These are phyloP conservation scores for Lipomyces mesembrius DNA, from an alignment of 805 yeast genomes.

Conservation along the genomic window DNA sequence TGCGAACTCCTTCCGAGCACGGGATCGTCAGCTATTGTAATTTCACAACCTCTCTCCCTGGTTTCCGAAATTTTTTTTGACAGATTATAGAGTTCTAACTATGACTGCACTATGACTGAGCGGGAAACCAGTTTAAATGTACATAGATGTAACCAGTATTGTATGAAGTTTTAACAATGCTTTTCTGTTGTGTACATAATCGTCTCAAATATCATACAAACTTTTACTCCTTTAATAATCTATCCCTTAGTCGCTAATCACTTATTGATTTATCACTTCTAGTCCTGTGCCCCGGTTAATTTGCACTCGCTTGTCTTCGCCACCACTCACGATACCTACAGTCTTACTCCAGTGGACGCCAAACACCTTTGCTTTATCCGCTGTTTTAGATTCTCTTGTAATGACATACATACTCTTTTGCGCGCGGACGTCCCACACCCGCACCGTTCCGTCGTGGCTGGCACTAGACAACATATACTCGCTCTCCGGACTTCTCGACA, in stretches of 20 bases:
- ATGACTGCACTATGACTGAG: not conserved
- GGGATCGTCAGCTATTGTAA: not conserved
- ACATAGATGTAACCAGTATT: not conserved
- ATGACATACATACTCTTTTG: constrained; percentile 72
- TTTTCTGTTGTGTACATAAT: not conserved
- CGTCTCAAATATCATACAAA: not conserved
- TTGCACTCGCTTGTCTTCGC: constrained; percentile 91
- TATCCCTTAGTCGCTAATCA: not conserved
- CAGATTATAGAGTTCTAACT: not conserved
- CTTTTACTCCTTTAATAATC: not conserved
- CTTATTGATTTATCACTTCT: constrained; percentile 22
- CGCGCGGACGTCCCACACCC: constrained; percentile 95
- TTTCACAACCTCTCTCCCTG: not conserved
- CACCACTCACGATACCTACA: constrained; percentile 89
- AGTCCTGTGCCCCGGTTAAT: constrained; percentile 55
- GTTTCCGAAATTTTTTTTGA: not conserved
- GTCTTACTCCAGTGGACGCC: constrained; percentile 82
- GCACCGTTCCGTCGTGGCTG: constrained; percentile 95
- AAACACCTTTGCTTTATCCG: constrained; percentile 66
- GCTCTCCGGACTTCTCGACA: constrained; percentile 75
- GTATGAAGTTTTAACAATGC: not conserved
- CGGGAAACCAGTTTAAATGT: not conserved
- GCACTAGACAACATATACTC: constrained; percentile 85
- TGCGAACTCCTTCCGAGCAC: constrained; percentile 3
- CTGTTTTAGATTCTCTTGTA: constrained; percentile 58